Percentiles rank a stretch among this genome's conserved stretches.
These are phyloP conservation scores for Phytophthora ramorum DNA, from an alignment of 352 stramenopile species.

Conservation along the genomic window DNA sequence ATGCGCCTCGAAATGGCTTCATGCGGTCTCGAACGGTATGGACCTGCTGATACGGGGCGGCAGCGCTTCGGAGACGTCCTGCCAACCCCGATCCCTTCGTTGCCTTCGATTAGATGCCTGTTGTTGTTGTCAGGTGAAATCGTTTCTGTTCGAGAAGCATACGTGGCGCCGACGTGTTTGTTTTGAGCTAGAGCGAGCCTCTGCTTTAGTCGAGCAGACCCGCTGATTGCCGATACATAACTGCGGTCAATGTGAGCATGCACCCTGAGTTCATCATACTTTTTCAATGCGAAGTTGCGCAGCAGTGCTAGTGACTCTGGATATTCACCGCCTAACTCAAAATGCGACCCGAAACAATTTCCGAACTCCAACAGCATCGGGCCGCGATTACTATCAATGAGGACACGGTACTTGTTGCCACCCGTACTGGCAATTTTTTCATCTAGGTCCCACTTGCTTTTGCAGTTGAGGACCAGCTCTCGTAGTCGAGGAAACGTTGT, in stretches of 20 bases:
- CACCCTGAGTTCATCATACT: constrained; percentile 68
- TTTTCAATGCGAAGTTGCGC: constrained; percentile 63
- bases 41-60: constrained; percentile 67
- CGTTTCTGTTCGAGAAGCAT: constrained; percentile 12
- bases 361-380: constrained; percentile 87
- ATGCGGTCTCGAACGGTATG: constrained; percentile 50
- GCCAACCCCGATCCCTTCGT: constrained; percentile 40
- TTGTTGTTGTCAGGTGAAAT: constrained; percentile 13
- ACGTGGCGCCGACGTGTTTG: constrained; percentile 39
- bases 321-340: constrained; percentile 63
- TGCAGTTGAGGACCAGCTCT: constrained; percentile 76
- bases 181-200: constrained; percentile 53
- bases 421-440: constrained; percentile 77
- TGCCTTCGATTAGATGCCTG: constrained; percentile 25
- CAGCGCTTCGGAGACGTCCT: constrained; percentile 71
- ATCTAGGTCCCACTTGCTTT: constrained; percentile 83
- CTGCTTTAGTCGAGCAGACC: constrained; percentile 57
- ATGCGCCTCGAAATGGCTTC: constrained; percentile 40
- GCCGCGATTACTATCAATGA: constrained; percentile 75
- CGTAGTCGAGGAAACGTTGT: constrained; percentile 40
- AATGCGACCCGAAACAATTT: constrained; percentile 79
- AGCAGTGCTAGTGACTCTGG: constrained; percentile 55
- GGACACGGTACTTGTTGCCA: constrained; percentile 79
- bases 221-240: constrained; percentile 72
- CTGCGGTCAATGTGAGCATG: constrained; percentile 80